Conservation (phyloP, 2,329 filamentous ascomycete species). For the Penicillium sp. region DNA sequence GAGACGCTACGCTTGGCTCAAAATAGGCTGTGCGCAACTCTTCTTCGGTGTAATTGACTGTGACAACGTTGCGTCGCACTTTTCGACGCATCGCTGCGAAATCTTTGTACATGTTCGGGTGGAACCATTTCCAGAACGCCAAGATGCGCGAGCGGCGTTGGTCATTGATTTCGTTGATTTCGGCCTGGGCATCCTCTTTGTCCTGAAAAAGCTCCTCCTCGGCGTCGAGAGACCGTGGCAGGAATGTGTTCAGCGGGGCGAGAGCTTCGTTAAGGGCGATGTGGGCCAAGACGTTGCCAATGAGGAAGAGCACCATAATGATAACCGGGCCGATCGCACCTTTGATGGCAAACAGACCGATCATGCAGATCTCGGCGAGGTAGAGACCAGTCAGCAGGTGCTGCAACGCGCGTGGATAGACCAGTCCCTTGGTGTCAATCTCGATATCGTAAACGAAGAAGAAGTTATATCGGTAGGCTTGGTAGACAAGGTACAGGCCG, state of each 20-base stretch:
- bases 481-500: conserved; percentile 76
- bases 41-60: conserved; percentile 61
- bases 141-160: conserved; percentile 22
- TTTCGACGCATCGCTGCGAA: conserved; percentile 69
- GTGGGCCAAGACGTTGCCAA: conserved; percentile 75
- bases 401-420: conserved; percentile 81
- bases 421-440: conserved; percentile 83
- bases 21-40: conserved; percentile 67
- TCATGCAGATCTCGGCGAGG: conserved; percentile 76
- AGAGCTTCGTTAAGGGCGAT: conserved; percentile 51
- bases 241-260: conserved; percentile 55
- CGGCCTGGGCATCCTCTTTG: conserved; percentile 30
- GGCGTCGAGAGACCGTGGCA: conserved; percentile 67
- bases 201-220: conserved; percentile 49
- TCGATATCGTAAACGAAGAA: conserved; percentile 78
- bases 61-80: conserved; percentile 58
- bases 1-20: conserved; percentile 65
- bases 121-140: conserved; percentile 50
- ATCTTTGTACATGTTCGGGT: conserved; percentile 73
- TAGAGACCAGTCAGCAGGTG: conserved; percentile 84
- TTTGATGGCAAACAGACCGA: conserved; percentile 76
- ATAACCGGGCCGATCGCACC: conserved; percentile 64
- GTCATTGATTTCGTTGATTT: conserved; percentile 23
- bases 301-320: conserved; percentile 71
- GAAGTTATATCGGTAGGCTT: conserved; percentile 87